phyloP scores from a whole-genome alignment of 1,284 basidiomycete species.

The Trametes sp. region DNA sequence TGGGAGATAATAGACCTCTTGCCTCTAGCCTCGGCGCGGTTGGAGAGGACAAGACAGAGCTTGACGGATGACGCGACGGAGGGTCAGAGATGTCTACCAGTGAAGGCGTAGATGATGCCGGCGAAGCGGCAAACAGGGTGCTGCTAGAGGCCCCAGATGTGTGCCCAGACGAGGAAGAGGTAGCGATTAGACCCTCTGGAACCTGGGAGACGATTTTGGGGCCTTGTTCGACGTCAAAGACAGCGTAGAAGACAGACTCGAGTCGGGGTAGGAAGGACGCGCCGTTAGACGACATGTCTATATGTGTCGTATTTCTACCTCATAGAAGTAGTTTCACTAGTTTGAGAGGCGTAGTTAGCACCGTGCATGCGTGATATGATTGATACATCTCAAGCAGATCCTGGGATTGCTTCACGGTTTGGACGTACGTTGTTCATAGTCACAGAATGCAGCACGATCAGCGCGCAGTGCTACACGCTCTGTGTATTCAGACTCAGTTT shows the following conservation, averaged over 20 bases:
- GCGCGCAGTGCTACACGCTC: no score
- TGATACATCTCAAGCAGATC: no score
- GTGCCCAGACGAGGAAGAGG: slow-evolving; percentile 28
- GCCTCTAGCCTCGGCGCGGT: slow-evolving; percentile 50
- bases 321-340: not conserved
- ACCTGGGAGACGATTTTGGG: slow-evolving; percentile 91
- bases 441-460: no score
- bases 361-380: not conserved
- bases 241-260: slow-evolving; percentile 87
- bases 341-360: not conserved
- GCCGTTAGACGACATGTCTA: slow-evolving; percentile 56
- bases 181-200: slow-evolving; percentile 82
- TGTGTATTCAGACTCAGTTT: no score
- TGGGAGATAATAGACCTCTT: slow-evolving; percentile 55
- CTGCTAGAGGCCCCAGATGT: slow-evolving; percentile 27
- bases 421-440: no score
- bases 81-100: slow-evolving; percentile 47
- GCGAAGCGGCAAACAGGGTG: slow-evolving; percentile 47
- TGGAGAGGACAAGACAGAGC: slow-evolving; percentile 54
- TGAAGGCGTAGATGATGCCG: slow-evolving; percentile 55
- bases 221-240: slow-evolving; percentile 84
- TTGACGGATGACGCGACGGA: slow-evolving; percentile 49
- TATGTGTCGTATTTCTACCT: not conserved
- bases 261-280: slow-evolving; percentile 82
- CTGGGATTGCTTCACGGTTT: no score